Base-by-base conservation (phyloP, 2,329 filamentous ascomycete species). In the Epichloe hybrida region DNA sequence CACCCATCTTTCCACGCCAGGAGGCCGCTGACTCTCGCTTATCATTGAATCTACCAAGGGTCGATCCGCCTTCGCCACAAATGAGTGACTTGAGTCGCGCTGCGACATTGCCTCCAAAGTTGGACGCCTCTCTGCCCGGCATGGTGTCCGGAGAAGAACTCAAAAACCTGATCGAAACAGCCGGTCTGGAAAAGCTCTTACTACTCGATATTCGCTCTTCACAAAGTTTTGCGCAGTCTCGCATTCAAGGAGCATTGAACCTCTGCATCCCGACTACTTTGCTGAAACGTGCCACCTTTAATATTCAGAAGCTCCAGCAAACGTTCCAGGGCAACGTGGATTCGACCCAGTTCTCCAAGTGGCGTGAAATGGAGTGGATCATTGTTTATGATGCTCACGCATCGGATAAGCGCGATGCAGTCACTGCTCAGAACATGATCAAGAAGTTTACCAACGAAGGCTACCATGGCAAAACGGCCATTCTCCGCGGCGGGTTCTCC, bases 241-340 rank as follows among this genome's bases (percentile, higher is more conserved):
- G 86, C 34, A 86, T 97, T 50, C 71, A 75, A 47, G 83, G 84
- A 15, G 88, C 91, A 0, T 69, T 98, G 35, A 97, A 94, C 62
- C 72, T 98, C 5, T 97, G 93, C 62, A 95, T 97, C 54, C 93
- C 93, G 0, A 97, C 93, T 0, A 97, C 91, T 0, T 71, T 98
- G 13, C 70, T 98, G 17, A 97, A 97, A 67, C 77, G 93, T 47
- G 83, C 88, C 0, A 94, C 89, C 0, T 97, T 94, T 67, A 91
- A 91, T 58, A 78, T 95, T 12, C 76, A 89, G 55, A 96, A 94
- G 63, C 72, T 98, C 35, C 81, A 87, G 57, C 85, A 90, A 54
- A 96, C 88, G 0, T 94, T 98, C 62, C 84, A 87, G 54, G 78
- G 77, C 13, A 78, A 84, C 6, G 68, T 74, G 2, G 83, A 91